Base-by-base conservation (phyloP, 441 rosid genomes). In the Geranium incanum region DNA sequence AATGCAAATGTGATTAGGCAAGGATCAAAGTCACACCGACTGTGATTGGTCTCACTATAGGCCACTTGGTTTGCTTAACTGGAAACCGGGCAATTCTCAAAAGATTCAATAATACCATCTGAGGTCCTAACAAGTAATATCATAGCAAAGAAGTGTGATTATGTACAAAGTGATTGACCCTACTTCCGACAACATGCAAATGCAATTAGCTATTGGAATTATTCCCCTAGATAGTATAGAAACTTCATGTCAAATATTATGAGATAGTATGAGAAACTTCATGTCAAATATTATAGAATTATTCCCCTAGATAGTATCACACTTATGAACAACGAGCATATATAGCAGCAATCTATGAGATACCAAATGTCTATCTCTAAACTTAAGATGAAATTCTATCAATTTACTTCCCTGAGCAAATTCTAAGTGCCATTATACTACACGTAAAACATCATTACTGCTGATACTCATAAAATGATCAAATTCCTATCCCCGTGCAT, bases 321-420 rank as follows among this genome's bases (percentile, higher is more conserved):
- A 57, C 63, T 57, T 57, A 16, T 57, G 33, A 19, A 19, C 19
- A 28, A 2, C 19, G 7, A 18, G 2, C 19, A 59, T 59, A 16
- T 19, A n/a, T 15, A 19, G 28, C 48, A 41, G 63, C 21, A 57
- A 21, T 16, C 63, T 57, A 21, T 16, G 23, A 57, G 19, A 57
- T 4, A 18, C 18, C 65, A 59, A 16, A 59, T 7, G 65, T 18
- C 23, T 59, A 59, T 8, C 65, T 18, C 65, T 28, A 18, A 59
- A 59, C 28, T 8, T 28, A 59, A 59, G 36, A 19, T 59, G 36
- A 59, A 59, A 19, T 59, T 59, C 65, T 18, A 6, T 19, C 65
- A 59, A 59, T 57, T 15, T 57, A 57, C 65, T 59, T 18, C 33
- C 65, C 65, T 59, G 65, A 19, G 65, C 65, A 59, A 16, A 59